Evolutionary conservation across 169 alveolate genomes (phyloP).

Genomic region (Babesia bigemina): DNA sequence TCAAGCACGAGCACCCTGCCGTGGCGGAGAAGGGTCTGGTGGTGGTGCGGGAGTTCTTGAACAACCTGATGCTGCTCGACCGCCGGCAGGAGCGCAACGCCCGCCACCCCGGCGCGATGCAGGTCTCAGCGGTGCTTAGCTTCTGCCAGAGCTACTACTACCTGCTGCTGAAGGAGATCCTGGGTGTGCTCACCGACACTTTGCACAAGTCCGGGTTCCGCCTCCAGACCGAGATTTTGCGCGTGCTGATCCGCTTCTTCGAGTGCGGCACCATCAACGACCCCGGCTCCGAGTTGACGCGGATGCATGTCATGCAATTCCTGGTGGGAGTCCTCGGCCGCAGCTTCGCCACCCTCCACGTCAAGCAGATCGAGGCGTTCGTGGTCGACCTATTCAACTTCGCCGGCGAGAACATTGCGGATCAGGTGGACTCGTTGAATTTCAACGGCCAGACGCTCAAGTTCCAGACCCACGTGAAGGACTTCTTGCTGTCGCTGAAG

Average conservation of each 20-base stretch:
- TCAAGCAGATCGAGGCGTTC: constrained; percentile 62
- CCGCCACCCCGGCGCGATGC: constrained; percentile 9
- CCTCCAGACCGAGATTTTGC: constrained; percentile 79
- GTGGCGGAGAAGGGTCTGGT: constrained; percentile 89
- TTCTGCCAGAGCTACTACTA: constrained; percentile 84
- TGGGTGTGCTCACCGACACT: constrained; percentile 87
- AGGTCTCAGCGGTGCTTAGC: constrained; percentile 54
- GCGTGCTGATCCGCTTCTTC: constrained; percentile 42
- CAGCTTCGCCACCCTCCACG: constrained; percentile 59
- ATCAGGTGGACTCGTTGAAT: constrained; percentile 18
- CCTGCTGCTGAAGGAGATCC: constrained; percentile 82
- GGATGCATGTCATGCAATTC: constrained; percentile 61
- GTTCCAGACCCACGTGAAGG: constrained; percentile 68
- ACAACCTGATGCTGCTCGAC: constrained; percentile 57
- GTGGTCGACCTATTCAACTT: constrained; percentile 69
- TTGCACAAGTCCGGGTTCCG: constrained; percentile 90
- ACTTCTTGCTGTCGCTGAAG: constrained; percentile 64
- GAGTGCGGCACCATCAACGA: constrained; percentile 61
- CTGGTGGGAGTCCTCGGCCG: constrained; percentile 50
- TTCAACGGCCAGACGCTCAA: constrained; percentile 27
- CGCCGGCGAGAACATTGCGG: constrained; percentile 40
- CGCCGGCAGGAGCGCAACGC: constrained; percentile 12
- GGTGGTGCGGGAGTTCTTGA: constrained; percentile 77
- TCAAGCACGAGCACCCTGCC: constrained; percentile 90
- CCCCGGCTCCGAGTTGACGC: constrained; percentile 54